Evolutionary conservation across 345 rosid genomes (phyloP).

Genomic region (Stellera chamaejasme): DNA sequence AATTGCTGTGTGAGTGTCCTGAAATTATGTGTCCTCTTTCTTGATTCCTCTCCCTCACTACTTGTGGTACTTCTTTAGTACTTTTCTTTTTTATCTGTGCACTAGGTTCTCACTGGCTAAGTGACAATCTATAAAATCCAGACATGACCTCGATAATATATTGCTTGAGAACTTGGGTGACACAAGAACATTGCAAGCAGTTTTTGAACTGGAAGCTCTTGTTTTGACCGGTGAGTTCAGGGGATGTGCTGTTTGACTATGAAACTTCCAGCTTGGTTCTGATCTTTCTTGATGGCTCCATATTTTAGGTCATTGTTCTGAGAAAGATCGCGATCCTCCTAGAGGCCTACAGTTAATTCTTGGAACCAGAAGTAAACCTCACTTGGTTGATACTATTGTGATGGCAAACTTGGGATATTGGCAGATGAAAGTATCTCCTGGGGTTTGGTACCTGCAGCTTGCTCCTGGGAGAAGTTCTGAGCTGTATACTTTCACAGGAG

Average conservation of each 20-base stretch:
- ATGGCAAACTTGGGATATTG: conserved; percentile 99
- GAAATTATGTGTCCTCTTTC: background rate
- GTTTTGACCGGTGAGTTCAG: conserved; percentile 79
- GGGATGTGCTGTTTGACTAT: conserved; percentile 1
- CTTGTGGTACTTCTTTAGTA: background rate
- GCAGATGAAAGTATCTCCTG: conserved; percentile 99
- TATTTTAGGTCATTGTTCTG: conserved; percentile 81
- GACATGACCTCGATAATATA: conserved; percentile 96
- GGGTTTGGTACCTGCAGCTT: conserved; percentile 96
- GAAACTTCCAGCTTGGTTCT: conserved; percentile 2
- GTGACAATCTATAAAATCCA: conserved; percentile 23
- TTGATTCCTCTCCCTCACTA: background rate
- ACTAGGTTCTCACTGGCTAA: conserved; percentile 10
- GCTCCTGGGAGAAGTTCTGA: conserved; percentile 97
- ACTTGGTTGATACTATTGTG: conserved; percentile 94
- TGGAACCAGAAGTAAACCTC: conserved; percentile 85
- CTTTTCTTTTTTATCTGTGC: conserved; percentile 20
- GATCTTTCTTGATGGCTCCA: conserved; percentile 5
- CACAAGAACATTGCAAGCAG: conserved; percentile 91
- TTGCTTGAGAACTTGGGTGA: conserved; percentile 98
- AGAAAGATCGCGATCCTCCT: conserved; percentile 96
- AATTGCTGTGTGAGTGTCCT: conserved; percentile 76
- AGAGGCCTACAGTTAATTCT: conserved; percentile 98
- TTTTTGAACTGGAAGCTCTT: conserved; percentile 96
- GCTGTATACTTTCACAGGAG: conserved; percentile 60